Conservation (phyloP, 345 rosid genomes). For the Populus davidiana region DNA sequence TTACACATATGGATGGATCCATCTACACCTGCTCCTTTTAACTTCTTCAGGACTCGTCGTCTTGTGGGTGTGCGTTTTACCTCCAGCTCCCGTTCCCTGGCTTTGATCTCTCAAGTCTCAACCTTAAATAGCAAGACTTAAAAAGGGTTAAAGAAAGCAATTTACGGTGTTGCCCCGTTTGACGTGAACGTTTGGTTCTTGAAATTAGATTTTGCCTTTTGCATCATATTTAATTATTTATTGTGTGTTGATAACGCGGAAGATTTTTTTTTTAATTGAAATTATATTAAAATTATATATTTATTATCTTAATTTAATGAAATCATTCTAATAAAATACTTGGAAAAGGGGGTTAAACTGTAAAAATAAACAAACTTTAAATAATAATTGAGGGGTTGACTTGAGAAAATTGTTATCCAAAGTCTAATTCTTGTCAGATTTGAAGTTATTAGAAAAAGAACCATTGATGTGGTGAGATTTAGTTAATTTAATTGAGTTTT, state of each 20-base stretch:
- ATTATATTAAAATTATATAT: neutral
- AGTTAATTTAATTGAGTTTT: too few relatives aligned
- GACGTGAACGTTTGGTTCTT: neutral
- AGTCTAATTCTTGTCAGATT: too few relatives aligned
- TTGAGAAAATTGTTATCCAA: too few relatives aligned
- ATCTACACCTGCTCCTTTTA: conserved; percentile 52
- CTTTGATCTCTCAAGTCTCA: conserved; percentile 14
- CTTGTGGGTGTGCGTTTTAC: conserved; percentile 57
- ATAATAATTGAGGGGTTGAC: too few relatives aligned
- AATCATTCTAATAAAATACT: too few relatives aligned
- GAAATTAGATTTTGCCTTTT: neutral
- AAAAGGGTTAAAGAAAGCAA: neutral
- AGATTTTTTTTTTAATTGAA: too few relatives aligned
- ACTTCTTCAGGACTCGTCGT: conserved; percentile 51
- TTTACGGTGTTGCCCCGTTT: neutral
- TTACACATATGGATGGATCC: conserved; percentile 56
- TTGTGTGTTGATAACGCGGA: too few relatives aligned
- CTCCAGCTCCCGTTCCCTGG: conserved; percentile 53
- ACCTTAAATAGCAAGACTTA: neutral
- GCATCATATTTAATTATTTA: too few relatives aligned
- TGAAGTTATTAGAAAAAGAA: too few relatives aligned
- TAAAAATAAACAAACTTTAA: too few relatives aligned
- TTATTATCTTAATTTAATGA: neutral
- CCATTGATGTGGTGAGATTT: too few relatives aligned
- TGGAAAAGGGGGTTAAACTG: too few relatives aligned